Evolutionary conservation across 345 rosid genomes (phyloP), one percentile per base, ranked within the genome.

Genomic region (Tarenaya hassleriana): DNA sequence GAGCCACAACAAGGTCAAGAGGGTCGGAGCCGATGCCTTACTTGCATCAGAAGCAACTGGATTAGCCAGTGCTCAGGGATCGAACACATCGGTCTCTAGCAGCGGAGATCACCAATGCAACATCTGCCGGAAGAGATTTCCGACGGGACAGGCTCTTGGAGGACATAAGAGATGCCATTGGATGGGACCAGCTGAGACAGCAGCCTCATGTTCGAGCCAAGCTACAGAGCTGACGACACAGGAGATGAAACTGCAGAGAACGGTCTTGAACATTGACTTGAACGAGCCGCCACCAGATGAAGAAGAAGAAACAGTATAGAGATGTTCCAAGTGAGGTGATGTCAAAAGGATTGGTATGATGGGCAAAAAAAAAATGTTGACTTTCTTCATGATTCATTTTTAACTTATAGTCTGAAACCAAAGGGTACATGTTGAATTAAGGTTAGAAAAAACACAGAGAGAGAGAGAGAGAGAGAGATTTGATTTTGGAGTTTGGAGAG

Each of bases 131-230:
- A 61, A 24, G 33, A 67, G 13, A 15, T 75, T 72, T 57, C 63
- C 69, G 19, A 67, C 77, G 10, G 83, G 80, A 5, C 80, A 75
- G 24, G 80, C 80, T 15, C 77, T 72, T 24, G 80, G 79, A 7
- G 79, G 79, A 13, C 80, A 78, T 63, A 74, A 72, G 63, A 63
- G 77, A 50, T 56, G 77, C n/a, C 80, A 75, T 11, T 72, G 77
- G 79, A 49, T 63, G 13, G 72, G 67, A 41, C 66, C 66, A 34
- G 56, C 52, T 47, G 61, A 47, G 24, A 56, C 51, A 45, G 34
- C 60, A 65, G 47, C 56, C 58, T 61, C 55, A 8, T 41, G 61
- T n/a, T 45, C 45, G 7, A 46, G 69, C 17, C 65, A 72, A 62
- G 72, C 42, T 15, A 38, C 52, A 39, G 67, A 62, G 58, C 44